These are phyloP conservation scores for Epichloe sibirici DNA, from an alignment of 2,329 filamentous ascomycete genomes.

Conservation along the genomic window DNA sequence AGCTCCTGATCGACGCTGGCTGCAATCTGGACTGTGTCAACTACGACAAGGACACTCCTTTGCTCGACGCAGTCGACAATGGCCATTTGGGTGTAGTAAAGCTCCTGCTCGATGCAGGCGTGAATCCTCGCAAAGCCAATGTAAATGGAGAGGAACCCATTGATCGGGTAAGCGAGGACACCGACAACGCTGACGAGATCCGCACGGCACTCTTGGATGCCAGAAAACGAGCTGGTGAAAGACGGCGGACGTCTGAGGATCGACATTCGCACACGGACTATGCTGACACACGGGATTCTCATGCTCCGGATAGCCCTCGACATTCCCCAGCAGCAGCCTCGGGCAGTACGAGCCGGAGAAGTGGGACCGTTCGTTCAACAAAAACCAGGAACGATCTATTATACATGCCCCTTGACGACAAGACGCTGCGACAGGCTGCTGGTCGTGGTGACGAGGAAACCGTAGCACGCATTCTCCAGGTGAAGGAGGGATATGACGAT, in stretches of 20 bases:
- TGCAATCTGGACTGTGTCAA: constrained; percentile 72
- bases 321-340: constrained; percentile 37
- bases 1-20: constrained; percentile 71
- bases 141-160: constrained; percentile 87
- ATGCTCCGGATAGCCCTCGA: constrained; percentile 46
- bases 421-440: constrained; percentile 47
- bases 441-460: constrained; percentile 50
- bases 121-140: constrained; percentile 84
- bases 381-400: constrained; percentile 53
- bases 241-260: constrained; percentile 46
- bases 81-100: constrained; percentile 81
- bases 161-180: constrained; percentile 64
- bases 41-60: constrained; percentile 79
- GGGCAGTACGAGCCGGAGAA: constrained; percentile 32
- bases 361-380: constrained; percentile 44
- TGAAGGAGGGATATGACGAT: constrained; percentile 53
- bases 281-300: constrained; percentile 36
- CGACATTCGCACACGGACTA: constrained; percentile 34
- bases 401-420: constrained; percentile 51
- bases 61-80: constrained; percentile 94
- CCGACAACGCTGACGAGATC: constrained; percentile 71
- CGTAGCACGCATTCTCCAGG: constrained; percentile 47
- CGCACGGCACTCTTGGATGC: constrained; percentile 52
- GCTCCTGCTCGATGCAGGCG: constrained; percentile 70
- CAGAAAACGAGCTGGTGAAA: constrained; percentile 41